Base-by-base conservation (phyloP, 106 monocot genomes). In the Acorus calamus region DNA sequence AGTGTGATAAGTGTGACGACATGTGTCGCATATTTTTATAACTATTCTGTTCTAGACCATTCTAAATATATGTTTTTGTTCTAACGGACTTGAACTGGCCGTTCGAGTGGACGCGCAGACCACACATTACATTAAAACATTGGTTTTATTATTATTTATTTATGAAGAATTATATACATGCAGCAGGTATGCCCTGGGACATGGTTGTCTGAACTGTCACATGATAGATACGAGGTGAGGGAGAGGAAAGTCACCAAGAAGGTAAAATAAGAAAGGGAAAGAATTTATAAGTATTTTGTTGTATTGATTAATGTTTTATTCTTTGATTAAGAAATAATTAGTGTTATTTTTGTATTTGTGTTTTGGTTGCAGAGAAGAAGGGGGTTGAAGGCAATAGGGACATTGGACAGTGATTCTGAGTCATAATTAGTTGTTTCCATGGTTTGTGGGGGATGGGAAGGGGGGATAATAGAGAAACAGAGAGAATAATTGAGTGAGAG, bases 331-430 rank as follows among this genome's bases (percentile, higher is more conserved):
- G 2, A 10, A 58, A 5, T 12, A 42, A 7, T 8, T 2, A 47
- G 14, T 13, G 12, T 4, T 55, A 41, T 49, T 6, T 10, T 50
- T 13, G 5, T 43, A 13, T 47, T 28, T 12, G 52, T 45, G 3
- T 28, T 13, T 45, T 11, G 13, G n/a, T 6, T 4, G 42, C 86
- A 91, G 91, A 83, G 61, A 57, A 73, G 78, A 12, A 79, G 78
- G 59, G 91, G 91, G 10, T 72, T 91, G 63, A 86, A 78, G 76
- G 91, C 86, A 14, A 91, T 91, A 86, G 86, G 80, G n/a, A 73
- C 65, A 7, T 71, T 70, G 76, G 77, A 86, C 4, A 84, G 81
- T 50, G 83, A 91, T 43, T 86, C 91, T 2, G 91, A 91, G 46
- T 86, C 28, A 28, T 28, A 28, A 28, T 28, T 0, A 28, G 28